Percentiles rank a stretch among this genome's conserved stretches.
These are phyloP conservation scores for Bipolaris cookei DNA, from an alignment of 2,329 filamentous ascomycete genomes.

Conservation along the genomic window DNA sequence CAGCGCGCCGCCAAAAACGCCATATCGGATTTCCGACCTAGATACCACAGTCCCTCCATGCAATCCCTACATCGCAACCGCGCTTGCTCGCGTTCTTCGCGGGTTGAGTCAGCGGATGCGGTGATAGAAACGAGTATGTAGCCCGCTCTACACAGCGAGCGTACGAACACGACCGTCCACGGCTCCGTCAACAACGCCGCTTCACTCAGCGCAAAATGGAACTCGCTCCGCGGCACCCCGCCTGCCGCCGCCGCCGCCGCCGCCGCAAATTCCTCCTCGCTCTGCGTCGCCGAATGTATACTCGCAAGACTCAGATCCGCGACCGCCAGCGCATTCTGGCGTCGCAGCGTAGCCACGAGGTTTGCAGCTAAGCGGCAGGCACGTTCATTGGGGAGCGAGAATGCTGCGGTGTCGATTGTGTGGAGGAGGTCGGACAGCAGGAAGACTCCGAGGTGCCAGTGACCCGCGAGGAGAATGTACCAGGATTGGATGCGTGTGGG, in stretches of 20 bases:
- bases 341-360: slow-evolving; percentile 34
- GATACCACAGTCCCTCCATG: slow-evolving; percentile 59
- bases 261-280: background rate
- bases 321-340: slow-evolving; percentile 52
- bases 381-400: slow-evolving; percentile 47
- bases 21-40: slow-evolving; percentile 63
- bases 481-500: slow-evolving; percentile 63
- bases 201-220: slow-evolving; percentile 61
- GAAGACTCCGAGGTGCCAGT: slow-evolving; percentile 64
- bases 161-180: slow-evolving; percentile 58
- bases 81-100: slow-evolving; percentile 24
- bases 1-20: slow-evolving; percentile 49
- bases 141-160: slow-evolving; percentile 10
- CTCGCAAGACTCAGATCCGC: slow-evolving; percentile 29
- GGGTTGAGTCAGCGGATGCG: slow-evolving; percentile 1
- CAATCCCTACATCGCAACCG: slow-evolving; percentile 55
- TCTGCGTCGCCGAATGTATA: slow-evolving; percentile 25
- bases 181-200: slow-evolving; percentile 64
- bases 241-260: background rate
- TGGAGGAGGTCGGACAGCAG: slow-evolving; percentile 60
- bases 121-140: slow-evolving; percentile 21
- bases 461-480: slow-evolving; percentile 63
- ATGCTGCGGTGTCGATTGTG: slow-evolving; percentile 55
- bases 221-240: slow-evolving; percentile 40
- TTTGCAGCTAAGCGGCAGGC: slow-evolving; percentile 57